Percentiles rank a stretch among this genome's conserved stretches.
Conservation (phyloP, 75 land plant species). For the Chamaecyparis obtusa region DNA sequence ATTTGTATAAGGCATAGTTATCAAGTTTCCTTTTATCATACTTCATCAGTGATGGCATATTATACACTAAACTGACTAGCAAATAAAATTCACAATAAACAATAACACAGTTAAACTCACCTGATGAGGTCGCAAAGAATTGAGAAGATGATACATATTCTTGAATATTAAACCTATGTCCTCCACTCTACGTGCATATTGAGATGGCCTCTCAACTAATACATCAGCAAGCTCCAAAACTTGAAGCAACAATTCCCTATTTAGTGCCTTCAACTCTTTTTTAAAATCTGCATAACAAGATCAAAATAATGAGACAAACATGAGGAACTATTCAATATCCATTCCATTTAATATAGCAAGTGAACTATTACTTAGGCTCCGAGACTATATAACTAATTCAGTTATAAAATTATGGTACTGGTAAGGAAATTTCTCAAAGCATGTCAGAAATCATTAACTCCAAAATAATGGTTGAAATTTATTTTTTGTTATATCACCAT, state of each 20-base stretch:
- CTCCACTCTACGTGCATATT: slow-evolving; percentile 94
- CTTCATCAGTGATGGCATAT: not conserved
- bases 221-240: slow-evolving; percentile 91
- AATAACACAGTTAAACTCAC: slow-evolving; percentile 22
- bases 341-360: not conserved
- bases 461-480: not conserved
- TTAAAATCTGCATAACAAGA: slow-evolving; percentile 64
- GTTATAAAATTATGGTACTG: not conserved
- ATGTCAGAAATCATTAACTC: not conserved
- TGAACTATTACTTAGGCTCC: not conserved
- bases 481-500: no score
- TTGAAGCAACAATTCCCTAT: slow-evolving; percentile 83
- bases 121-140: slow-evolving; percentile 96
- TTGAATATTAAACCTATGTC: slow-evolving; percentile 81
- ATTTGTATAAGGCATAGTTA: not conserved
- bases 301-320: not conserved
- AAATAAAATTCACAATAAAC: not conserved
- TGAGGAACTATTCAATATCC: not conserved
- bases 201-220: slow-evolving; percentile 92
- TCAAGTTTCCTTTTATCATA: not conserved
- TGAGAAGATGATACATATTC: slow-evolving; percentile 92
- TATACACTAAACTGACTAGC: no score
- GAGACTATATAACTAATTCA: not conserved
- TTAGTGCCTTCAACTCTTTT: slow-evolving; percentile 76
- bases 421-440: not conserved